phyloP scores from a whole-genome alignment of 306 rosid species.

The Sicyos baderoa region DNA sequence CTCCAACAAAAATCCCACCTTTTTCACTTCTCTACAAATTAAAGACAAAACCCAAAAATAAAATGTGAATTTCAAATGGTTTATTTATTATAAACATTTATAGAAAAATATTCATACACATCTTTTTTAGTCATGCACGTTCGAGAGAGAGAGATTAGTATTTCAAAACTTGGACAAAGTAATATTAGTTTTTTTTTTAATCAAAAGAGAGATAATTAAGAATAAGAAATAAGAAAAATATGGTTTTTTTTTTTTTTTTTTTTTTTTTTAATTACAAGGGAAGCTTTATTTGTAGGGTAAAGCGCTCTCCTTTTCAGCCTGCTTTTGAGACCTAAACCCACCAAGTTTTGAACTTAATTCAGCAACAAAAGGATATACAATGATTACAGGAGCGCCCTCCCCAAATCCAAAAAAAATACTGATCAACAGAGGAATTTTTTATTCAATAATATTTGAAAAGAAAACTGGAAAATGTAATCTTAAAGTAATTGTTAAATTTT shows the following conservation, averaged over 20 bases:
- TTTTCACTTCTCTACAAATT: conserved; percentile 16
- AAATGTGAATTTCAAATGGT: neutral
- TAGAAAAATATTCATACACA: neutral
- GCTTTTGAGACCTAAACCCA: conserved; percentile 64
- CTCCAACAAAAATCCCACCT: conserved; percentile 16
- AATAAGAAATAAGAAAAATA: neutral
- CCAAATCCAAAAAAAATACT: too few species aligned
- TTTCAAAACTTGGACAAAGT: neutral
- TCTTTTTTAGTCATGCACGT: neutral
- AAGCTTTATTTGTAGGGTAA: conserved; percentile 66
- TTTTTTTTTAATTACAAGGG: conserved; percentile 16
- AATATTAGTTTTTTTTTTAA: neutral
- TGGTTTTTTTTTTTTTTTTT: conserved; percentile 4
- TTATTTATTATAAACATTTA: neutral
- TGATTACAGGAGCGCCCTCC: conserved; percentile 17
- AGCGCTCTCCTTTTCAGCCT: conserved; percentile 38
- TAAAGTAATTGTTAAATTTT: too few species aligned
- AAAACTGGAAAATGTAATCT: too few species aligned
- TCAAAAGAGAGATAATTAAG: conserved; percentile 3
- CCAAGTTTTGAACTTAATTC: conserved; percentile 37
- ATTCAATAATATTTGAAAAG: too few species aligned
- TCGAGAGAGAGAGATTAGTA: neutral
- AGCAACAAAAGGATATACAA: neutral
- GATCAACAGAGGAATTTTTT: too few species aligned
- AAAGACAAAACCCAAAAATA: neutral